These are phyloP conservation scores for Alectoria sarmentosa DNA, from an alignment of 495 filamentous ascomycete species.

Conservation along the genomic window DNA sequence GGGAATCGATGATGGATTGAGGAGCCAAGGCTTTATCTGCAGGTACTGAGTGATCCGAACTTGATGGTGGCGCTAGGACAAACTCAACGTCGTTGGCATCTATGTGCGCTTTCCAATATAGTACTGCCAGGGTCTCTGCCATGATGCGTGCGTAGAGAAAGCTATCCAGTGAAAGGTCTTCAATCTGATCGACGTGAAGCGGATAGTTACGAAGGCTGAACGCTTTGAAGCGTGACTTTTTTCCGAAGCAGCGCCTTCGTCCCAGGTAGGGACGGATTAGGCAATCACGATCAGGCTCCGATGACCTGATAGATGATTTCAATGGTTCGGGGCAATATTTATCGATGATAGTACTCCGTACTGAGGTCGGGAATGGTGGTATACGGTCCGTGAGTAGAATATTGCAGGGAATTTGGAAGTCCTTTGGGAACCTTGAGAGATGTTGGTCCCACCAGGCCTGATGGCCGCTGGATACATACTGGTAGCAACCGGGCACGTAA, in stretches of 20 bases:
- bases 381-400: constrained; percentile 37
- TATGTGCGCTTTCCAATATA: not conserved
- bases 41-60: not conserved
- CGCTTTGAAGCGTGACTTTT: constrained; percentile 17
- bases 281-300: constrained; percentile 36
- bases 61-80: not conserved
- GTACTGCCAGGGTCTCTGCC: not conserved
- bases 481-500: constrained; percentile 22
- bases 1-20: not conserved
- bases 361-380: constrained; percentile 29
- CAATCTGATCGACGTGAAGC: constrained; percentile 44
- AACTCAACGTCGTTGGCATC: not conserved
- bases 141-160: not conserved
- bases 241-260: constrained; percentile 25
- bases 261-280: constrained; percentile 43
- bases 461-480: constrained; percentile 20
- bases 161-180: constrained; percentile 31
- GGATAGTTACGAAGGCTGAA: constrained; percentile 43
- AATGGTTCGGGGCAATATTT: constrained; percentile 31
- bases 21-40: not conserved
- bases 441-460: constrained; percentile 32
- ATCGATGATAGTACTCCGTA: constrained; percentile 30
- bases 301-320: constrained; percentile 25
- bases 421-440: constrained; percentile 28
- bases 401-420: constrained; percentile 34